These are phyloP conservation scores for Adiantum capillusveneris DNA, from an alignment of 75 land plant genomes.

Conservation along the genomic window DNA sequence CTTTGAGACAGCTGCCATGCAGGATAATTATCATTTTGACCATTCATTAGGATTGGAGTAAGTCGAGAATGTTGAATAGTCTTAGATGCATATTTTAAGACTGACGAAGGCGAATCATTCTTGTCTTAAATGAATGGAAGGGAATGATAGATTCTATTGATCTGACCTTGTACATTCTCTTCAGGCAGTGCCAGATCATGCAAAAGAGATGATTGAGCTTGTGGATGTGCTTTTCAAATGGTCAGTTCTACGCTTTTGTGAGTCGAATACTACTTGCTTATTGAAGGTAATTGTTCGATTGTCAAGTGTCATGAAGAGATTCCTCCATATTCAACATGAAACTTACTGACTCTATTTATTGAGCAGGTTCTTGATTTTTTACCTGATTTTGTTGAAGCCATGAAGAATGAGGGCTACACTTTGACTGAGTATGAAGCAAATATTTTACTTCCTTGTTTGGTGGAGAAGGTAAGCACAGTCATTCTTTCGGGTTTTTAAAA, in stretches of 20 bases:
- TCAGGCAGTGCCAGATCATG: constrained; percentile 68
- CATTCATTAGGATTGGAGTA: too few species aligned
- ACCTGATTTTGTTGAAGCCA: constrained; percentile 67
- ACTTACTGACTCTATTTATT: neutral
- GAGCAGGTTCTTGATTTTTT: constrained; percentile 92
- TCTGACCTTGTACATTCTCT: too few species aligned
- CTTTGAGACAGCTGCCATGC: too few species aligned
- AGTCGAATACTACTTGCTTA: constrained; percentile 93
- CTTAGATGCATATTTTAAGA: too few species aligned
- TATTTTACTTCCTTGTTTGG: constrained; percentile 84
- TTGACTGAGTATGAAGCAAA: constrained; percentile 81
- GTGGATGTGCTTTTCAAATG: constrained; percentile 80
- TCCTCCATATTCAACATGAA: neutral
- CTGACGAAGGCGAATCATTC: too few species aligned
- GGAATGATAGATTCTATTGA: too few species aligned
- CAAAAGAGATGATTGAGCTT: constrained; percentile 72
- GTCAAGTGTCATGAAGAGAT: neutral
- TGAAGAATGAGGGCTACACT: constrained; percentile 66
- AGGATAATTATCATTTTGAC: too few species aligned
- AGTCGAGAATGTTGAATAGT: too few species aligned
- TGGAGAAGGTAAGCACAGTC: constrained; percentile 72
- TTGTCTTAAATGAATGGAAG: neutral
- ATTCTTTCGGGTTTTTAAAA: too few species aligned
- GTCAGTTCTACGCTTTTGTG: constrained; percentile 85
- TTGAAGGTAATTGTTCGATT: constrained; percentile 54